Base-by-base conservation (phyloP, 73 alveolate genomes). In the Symbiodinium pilosum region DNA sequence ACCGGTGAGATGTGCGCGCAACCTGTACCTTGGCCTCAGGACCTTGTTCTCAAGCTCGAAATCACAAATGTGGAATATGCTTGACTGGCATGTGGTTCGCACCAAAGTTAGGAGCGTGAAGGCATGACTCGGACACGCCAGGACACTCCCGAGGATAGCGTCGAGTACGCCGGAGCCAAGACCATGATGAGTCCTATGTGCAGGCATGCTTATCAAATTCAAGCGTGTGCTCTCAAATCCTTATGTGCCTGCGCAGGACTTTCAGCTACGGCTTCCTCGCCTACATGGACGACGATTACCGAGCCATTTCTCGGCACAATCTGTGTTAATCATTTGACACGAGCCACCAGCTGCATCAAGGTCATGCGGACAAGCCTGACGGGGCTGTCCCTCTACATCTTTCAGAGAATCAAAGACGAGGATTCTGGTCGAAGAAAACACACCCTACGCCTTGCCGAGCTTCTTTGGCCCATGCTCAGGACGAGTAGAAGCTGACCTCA, bases 151-250 rank as follows among this genome's bases (percentile, higher is more conserved):
- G 97, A 91, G 26, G 97, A 91, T 38, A 69, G 84, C 40, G 97
- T 91, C 16, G 97, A 91, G 44, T 68, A 91, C 88, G 68, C 89
- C 18, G 97, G 97, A 2, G 89, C 26, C 28, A 91, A 91, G 40
- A 91, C 97, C 28, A 20, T 91, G 89, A 91, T 91, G 97, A 91
- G 97, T 43, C 97, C 97, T 1, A 91, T 91, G 97, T 91, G 97
- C 88, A 91, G 97, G 97, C 43, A 26, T 14, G 43, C 36, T 7
- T 14, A 42, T 21, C 59, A 4, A 75, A 43, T 20, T 42, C 69
- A 83, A 40, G 39, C 28, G 41, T 59, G 77, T 34, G 30, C 34
- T 77, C 87, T 36, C 47, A 11, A 36, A 36, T 30, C 21, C n/a
- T n/a, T n/a, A n/a, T n/a, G n/a, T n/a, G 59, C 21, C 6, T 47